Base-by-base conservation (phyloP, 306 rosid species). In the Rubus parviflorus region DNA sequence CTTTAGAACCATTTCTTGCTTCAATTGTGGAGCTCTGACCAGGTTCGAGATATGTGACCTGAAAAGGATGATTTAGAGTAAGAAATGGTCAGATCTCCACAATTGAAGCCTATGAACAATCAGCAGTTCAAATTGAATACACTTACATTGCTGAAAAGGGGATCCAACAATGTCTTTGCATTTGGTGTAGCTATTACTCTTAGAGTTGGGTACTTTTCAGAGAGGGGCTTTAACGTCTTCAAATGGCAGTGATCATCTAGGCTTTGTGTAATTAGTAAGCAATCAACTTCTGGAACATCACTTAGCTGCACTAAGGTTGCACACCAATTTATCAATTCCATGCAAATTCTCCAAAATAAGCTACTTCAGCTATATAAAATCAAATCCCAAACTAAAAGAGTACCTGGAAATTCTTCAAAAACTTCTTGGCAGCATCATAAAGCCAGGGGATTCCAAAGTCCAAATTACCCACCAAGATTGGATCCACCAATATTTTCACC, bases 371-470 rank as follows among this genome's bases (percentile, higher is more conserved):
- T 12, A 41, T 41, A 56, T 66, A 11, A 35, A 1, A 19, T 47
- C 15, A 20, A 17, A 49, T 40, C 11, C n/a, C n/a, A 25, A 47
- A 3, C 11, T 15, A 37, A 9, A 70, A 75, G 70, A 70, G 73
- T 81, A 90, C 98, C 96, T 89, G 88, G 77, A 94, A 92, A 76
- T 86, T 88, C 74, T 89, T 92, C 80, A 90, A 68, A 49, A 83
- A 58, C 81, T 88, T 92, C 97, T 92, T 90, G 74, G 98, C 88
- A 56, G 93, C 97, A 88, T 92, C 97, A 86, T 90, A 95, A 19
- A 95, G 88, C 97, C 92, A 92, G 41, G 98, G 91, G 74, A 92
- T 89, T 80, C 98, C 98, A 89, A 95, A 95, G 86, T 95, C 97
- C 86, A 95, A 89, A 86, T 81, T 95, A 71, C 98, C 98, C 78